These are phyloP conservation scores for Elsinoe necatrix DNA, from an alignment of 2,329 filamentous ascomycete species.

Conservation along the genomic window DNA sequence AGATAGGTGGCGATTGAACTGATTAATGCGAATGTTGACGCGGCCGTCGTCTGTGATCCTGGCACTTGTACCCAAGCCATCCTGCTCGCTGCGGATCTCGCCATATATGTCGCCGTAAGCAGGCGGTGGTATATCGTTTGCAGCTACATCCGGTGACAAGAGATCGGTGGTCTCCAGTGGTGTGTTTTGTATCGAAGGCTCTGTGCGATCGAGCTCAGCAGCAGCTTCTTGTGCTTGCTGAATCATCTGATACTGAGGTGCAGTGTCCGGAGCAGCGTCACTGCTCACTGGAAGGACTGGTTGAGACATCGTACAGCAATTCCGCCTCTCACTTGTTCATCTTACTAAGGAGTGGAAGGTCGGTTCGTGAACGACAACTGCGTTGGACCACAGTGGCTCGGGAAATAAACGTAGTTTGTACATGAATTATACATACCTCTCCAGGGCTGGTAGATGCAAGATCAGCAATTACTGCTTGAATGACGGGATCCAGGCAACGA, in stretches of 20 bases:
- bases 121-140: constrained; percentile 21
- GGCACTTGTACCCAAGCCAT: constrained; percentile 26
- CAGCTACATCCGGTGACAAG: not conserved
- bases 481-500: not conserved
- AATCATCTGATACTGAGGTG: not conserved
- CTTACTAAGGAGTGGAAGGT: too few species aligned
- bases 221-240: not conserved
- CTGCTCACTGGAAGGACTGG: too few species aligned
- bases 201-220: not conserved
- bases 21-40: constrained; percentile 66
- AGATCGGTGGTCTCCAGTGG: not conserved
- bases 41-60: constrained; percentile 53
- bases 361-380: too few species aligned
- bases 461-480: not conserved
- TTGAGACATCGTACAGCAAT: too few species aligned
- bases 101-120: constrained; percentile 26
- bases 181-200: too few species aligned
- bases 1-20: constrained; percentile 55
- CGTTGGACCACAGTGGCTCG: too few species aligned
- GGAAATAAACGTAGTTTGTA: not conserved
- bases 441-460: not conserved
- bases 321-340: too few species aligned
- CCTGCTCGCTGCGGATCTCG: constrained; percentile 24
- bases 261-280: too few species aligned
- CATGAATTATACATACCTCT: not conserved